These are phyloP conservation scores for Malus sylvestris DNA, from an alignment of 306 rosid genomes.

Conservation along the genomic window DNA sequence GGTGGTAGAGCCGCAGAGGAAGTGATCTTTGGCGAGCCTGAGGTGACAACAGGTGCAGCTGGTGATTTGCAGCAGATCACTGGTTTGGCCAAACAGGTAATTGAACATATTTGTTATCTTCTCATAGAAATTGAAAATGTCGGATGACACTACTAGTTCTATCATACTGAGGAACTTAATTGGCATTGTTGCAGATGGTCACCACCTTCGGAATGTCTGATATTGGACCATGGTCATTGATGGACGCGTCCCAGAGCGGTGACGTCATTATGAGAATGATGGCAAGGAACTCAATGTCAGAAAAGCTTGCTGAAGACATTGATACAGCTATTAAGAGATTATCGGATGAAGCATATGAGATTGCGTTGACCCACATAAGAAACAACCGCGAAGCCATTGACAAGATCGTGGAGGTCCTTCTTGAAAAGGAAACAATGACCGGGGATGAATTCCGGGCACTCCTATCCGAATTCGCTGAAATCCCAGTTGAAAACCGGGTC, in stretches of 20 bases:
- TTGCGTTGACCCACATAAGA: slow-evolving; percentile 73
- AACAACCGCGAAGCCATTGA: slow-evolving; percentile 97
- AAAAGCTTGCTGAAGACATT: slow-evolving; percentile 91
- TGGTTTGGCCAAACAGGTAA: slow-evolving; percentile 91
- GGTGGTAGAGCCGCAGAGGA: slow-evolving; percentile 99
- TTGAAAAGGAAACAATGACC: slow-evolving; percentile 81
- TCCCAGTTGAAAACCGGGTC: slow-evolving; percentile 72
- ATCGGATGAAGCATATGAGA: slow-evolving; percentile 80
- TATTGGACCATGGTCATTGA: slow-evolving; percentile 95
- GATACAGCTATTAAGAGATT: slow-evolving; percentile 74
- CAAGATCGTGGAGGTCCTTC: slow-evolving; percentile 81
- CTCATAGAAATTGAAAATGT: not conserved
- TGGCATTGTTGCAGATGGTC: slow-evolving; percentile 71
- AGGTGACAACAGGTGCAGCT: slow-evolving; percentile 97
- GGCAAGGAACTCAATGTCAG: slow-evolving; percentile 99
- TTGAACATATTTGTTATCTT: slow-evolving; percentile 1
- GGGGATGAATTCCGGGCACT: slow-evolving; percentile 93
- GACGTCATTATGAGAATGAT: slow-evolving; percentile 97
- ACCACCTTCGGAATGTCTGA: slow-evolving; percentile 93
- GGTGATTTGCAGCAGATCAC: slow-evolving; percentile 97
- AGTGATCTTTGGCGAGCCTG: slow-evolving; percentile 90
- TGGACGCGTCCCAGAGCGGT: slow-evolving; percentile 76
- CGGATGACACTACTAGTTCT: not conserved
- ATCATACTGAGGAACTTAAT: not conserved
- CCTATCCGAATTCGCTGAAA: slow-evolving; percentile 82